Percentiles rank a stretch among this genome's conserved stretches.
These are phyloP conservation scores for Dryas octopetala DNA, from an alignment of 306 rosid genomes.

Conservation along the genomic window DNA sequence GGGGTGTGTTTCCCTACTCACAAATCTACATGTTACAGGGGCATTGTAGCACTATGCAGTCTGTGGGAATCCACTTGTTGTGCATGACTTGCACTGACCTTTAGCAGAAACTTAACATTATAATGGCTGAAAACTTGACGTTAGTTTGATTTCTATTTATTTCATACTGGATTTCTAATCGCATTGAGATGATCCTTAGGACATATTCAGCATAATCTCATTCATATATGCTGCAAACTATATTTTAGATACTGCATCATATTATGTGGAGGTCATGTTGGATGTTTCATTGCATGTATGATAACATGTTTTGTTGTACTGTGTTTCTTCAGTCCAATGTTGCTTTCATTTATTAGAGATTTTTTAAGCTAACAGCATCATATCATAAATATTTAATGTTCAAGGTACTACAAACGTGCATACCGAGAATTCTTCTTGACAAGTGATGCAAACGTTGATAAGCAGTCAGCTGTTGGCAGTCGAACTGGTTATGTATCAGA, in stretches of 20 bases:
- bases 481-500: slow-evolving; percentile 53
- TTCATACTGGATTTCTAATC: neutral
- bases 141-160: neutral
- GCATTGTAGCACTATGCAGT: neutral
- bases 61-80: neutral
- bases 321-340: neutral
- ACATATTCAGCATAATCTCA: neutral
- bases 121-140: neutral
- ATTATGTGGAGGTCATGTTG: neutral
- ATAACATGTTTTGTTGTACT: neutral
- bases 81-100: neutral
- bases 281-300: neutral
- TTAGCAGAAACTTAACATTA: slow-evolving; percentile 3
- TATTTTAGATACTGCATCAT: neutral
- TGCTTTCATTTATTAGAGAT: neutral
- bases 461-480: slow-evolving; percentile 33
- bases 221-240: neutral
- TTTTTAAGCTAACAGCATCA: slow-evolving; percentile 1
- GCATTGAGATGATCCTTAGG: neutral
- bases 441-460: slow-evolving; percentile 52
- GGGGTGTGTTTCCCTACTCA: neutral
- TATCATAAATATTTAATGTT: slow-evolving; percentile 25
- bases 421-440: slow-evolving; percentile 74
- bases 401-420: slow-evolving; percentile 82
- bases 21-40: neutral